Conservation (phyloP, 371 early-diverging fungal genomes). For the Mucor velutinosus region DNA sequence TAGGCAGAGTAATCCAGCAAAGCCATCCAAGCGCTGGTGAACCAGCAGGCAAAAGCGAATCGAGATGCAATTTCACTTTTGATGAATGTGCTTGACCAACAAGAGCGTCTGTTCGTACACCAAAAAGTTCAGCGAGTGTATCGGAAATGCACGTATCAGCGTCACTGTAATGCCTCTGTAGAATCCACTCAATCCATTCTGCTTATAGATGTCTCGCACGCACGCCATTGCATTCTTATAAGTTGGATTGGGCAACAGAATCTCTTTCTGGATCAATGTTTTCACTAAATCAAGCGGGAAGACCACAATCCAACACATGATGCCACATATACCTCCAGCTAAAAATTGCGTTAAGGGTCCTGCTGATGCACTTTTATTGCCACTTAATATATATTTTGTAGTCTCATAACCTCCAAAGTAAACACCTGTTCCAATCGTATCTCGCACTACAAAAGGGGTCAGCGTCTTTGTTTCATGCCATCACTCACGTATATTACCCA, state of each 20-base stretch:
- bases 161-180: slow-evolving; percentile 80
- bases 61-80: background rate
- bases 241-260: slow-evolving; percentile 46
- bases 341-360: slow-evolving; percentile 73
- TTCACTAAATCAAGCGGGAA: slow-evolving; percentile 85
- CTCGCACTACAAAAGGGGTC: slow-evolving; percentile 45
- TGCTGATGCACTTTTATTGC: slow-evolving; percentile 36
- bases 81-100: slow-evolving; percentile 5
- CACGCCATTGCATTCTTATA: slow-evolving; percentile 57
- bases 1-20: background rate
- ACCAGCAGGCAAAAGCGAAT: background rate
- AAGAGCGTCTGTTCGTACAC: slow-evolving; percentile 64
- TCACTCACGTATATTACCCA: slow-evolving; percentile 26
- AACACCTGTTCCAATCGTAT: slow-evolving; percentile 75
- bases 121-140: slow-evolving; percentile 76
- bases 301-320: slow-evolving; percentile 78
- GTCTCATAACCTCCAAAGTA: slow-evolving; percentile 84
- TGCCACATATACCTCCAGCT: slow-evolving; percentile 82
- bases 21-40: background rate
- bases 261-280: slow-evolving; percentile 76
- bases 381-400: slow-evolving; percentile 64
- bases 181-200: slow-evolving; percentile 61
- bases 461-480: background rate
- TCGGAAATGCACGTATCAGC: slow-evolving; percentile 78
- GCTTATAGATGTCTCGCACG: slow-evolving; percentile 55